A percentile compares a stretch with the other conserved stretches of the same genome.
Conservation (phyloP, 1,284 basidiomycete species). For the Phylloporus sp. region DNA sequence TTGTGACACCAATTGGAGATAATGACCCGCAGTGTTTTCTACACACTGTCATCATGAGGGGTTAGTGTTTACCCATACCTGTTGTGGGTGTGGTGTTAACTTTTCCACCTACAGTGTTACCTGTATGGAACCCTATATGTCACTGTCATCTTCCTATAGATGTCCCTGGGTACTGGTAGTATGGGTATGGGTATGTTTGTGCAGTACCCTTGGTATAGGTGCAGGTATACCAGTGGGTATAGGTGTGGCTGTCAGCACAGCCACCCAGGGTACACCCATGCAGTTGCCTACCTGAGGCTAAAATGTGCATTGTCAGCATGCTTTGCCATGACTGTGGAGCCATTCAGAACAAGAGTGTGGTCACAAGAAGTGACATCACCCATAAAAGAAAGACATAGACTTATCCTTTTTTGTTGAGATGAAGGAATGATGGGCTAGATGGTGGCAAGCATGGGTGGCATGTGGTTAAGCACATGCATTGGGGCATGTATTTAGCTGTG, state of each 20-base stretch:
- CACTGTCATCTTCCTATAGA: no score
- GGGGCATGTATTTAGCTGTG: no score
- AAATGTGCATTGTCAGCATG: constrained; percentile 19
- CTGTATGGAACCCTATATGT: constrained; percentile 11
- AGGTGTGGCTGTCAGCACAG: no score
- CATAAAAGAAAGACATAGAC: constrained; percentile 93
- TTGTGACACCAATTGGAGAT: background rate
- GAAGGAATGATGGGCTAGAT: no score
- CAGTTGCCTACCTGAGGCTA: constrained; percentile 48
- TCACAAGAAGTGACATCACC: constrained; percentile 89
- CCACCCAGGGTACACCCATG: no score
- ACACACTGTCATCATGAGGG: background rate
- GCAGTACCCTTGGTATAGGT: no score
- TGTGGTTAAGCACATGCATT: no score
- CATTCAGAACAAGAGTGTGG: constrained; percentile 84
- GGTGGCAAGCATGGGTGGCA: no score
- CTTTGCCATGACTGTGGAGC: constrained; percentile 55
- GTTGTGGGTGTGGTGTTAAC: background rate
- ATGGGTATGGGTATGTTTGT: no score
- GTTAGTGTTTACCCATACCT: constrained; percentile 8
- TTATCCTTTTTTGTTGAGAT: no score
- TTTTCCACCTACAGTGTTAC: background rate
- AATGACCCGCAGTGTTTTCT: background rate
- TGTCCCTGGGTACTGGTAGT: no score
- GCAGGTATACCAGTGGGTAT: no score